A percentile compares a stretch with the other conserved stretches of the same genome.
Evolutionary conservation across 1,284 basidiomycete genomes (phyloP).

Genomic region (Microbotryum lychnidis-dioicae): DNA sequence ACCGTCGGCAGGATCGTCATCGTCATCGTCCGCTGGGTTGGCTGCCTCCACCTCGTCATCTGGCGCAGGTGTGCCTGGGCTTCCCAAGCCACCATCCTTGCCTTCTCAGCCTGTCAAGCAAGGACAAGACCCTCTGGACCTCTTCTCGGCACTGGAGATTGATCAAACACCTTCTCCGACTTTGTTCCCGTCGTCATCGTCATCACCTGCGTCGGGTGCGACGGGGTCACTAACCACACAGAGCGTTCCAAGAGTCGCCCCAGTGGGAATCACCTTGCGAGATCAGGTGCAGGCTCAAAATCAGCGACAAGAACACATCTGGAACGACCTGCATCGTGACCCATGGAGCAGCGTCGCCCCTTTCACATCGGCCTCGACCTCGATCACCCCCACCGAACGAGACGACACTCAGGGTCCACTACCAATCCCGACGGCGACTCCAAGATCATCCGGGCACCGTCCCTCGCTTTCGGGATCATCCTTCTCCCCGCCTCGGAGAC

Average conservation of each 20-base stretch:
- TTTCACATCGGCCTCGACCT: neutral
- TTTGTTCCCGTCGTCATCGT: neutral
- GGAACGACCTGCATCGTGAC: slow-evolving; percentile 10
- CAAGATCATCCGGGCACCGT: neutral
- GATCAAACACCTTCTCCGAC: neutral
- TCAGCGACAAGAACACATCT: slow-evolving; percentile 1
- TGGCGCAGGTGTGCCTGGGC: neutral
- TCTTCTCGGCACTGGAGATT: neutral
- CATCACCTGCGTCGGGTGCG: neutral
- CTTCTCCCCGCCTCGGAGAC: slow-evolving; percentile 24
- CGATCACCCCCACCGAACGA: neutral
- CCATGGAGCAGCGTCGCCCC: slow-evolving; percentile 4
- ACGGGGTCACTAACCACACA: neutral
- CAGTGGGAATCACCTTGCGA: neutral
- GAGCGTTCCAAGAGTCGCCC: neutral
- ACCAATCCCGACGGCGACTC: neutral
- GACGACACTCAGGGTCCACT: neutral
- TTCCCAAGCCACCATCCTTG: neutral
- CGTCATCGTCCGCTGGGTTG: neutral
- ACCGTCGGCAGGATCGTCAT: neutral
- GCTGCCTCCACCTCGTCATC: neutral
- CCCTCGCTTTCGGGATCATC: neutral
- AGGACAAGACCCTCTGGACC: slow-evolving; percentile 5
- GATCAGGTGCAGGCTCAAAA: slow-evolving; percentile 3
- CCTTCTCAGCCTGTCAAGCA: neutral